Evolutionary conservation across 176 grass and related monocot species (phyloP).

Genomic region (Neostapfia colusana): DNA sequence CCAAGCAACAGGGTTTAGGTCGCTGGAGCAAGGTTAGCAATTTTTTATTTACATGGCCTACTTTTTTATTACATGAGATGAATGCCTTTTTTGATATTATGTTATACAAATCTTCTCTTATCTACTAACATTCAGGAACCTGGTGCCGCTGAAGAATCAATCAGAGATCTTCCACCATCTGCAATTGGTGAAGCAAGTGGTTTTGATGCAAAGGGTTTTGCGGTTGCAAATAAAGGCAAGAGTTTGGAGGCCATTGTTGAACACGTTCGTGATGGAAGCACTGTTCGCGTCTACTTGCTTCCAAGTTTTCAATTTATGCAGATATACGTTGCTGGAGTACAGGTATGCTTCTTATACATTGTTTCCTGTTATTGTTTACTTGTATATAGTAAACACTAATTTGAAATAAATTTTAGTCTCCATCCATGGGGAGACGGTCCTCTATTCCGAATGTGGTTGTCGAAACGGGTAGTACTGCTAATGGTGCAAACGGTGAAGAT

Average conservation of each 20-base stretch:
- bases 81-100: slow-evolving; percentile 11
- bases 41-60: not conserved
- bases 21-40: slow-evolving; percentile 79
- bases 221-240: slow-evolving; percentile 75
- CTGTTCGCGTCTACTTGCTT: slow-evolving; percentile 69
- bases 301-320: slow-evolving; percentile 79
- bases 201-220: slow-evolving; percentile 49
- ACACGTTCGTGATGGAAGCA: slow-evolving; percentile 78
- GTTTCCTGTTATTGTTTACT: slow-evolving; percentile 15
- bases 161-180: not conserved
- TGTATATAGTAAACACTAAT: slow-evolving; percentile 24
- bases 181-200: slow-evolving; percentile 37
- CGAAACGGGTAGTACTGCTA: slow-evolving; percentile 43
- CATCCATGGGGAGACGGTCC: slow-evolving; percentile 77
- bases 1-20: slow-evolving; percentile 82
- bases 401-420: slow-evolving; percentile 51
- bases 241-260: slow-evolving; percentile 76
- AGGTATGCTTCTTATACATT: slow-evolving; percentile 51
- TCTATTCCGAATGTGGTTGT: slow-evolving; percentile 42
- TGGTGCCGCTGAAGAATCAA: slow-evolving; percentile 24
- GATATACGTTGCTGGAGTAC: slow-evolving; percentile 75
- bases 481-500: slow-evolving; percentile 64
- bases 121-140: slow-evolving; percentile 20
- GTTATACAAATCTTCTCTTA: slow-evolving; percentile 34
- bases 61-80: slow-evolving; percentile 13